Evolutionary conservation across 129 eudicot species (phyloP).

Genomic region (Silybum marianum): DNA sequence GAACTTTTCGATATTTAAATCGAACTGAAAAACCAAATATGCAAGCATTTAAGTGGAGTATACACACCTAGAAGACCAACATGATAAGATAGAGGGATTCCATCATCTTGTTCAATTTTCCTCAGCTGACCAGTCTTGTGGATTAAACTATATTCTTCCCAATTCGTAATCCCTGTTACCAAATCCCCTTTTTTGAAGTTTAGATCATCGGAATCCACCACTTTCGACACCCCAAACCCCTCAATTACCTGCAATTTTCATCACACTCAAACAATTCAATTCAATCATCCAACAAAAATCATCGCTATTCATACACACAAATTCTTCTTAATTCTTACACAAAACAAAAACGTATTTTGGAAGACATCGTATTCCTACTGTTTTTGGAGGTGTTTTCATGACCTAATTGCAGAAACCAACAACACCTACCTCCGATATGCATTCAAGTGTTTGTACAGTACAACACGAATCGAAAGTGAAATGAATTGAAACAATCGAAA

Average conservation of each 20-base stretch:
- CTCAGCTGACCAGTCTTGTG: slow-evolving; percentile 48
- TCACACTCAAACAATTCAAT: neutral
- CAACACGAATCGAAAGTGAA: neutral
- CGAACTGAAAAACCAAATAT: too few relatives aligned
- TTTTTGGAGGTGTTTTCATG: neutral
- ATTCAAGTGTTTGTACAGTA: neutral
- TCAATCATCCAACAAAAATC: neutral
- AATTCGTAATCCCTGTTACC: slow-evolving; percentile 67
- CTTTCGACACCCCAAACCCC: slow-evolving; percentile 85
- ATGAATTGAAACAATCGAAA: neutral
- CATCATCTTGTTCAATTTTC: slow-evolving; percentile 53
- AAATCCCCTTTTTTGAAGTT: slow-evolving; percentile 69
- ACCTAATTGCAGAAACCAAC: neutral
- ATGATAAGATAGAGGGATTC: slow-evolving; percentile 71
- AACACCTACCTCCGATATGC: neutral
- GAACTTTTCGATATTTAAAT: too few relatives aligned
- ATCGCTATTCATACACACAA: neutral
- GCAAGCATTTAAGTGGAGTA: neutral
- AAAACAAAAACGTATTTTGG: too few relatives aligned
- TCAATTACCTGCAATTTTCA: slow-evolving; percentile 51
- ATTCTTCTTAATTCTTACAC: neutral
- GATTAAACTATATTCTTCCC: slow-evolving; percentile 87
- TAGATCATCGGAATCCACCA: slow-evolving; percentile 74
- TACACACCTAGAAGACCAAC: slow-evolving; percentile 83
- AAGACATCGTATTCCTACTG: too few relatives aligned